phyloP scores from a whole-genome alignment of 805 yeast genomes.

The Pichia ethanolica region DNA sequence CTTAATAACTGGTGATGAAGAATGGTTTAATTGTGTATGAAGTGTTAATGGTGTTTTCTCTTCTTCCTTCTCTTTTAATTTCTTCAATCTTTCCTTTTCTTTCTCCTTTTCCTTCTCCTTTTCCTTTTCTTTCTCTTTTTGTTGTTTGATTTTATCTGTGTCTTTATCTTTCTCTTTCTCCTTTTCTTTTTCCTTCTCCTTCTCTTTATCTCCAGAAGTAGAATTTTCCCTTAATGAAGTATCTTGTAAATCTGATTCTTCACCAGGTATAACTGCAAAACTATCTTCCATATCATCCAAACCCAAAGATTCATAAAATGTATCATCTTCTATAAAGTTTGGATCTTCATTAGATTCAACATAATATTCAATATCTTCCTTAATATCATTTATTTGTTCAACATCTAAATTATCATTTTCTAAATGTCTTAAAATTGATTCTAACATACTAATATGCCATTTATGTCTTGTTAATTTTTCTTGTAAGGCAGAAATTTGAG shows the following conservation, averaged over 20 bases:
- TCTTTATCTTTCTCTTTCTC: slow-evolving; percentile 5
- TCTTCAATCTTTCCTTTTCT: not conserved
- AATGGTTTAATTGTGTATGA: slow-evolving; percentile 10
- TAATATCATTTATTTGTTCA: slow-evolving; percentile 64
- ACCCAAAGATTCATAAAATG: slow-evolving; percentile 80
- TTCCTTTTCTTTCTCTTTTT: slow-evolving; percentile 3
- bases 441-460: slow-evolving; percentile 72
- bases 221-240: slow-evolving; percentile 2
- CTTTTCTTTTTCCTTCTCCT: slow-evolving; percentile 1
- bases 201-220: slow-evolving; percentile 3
- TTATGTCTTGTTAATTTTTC: slow-evolving; percentile 64
- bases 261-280: slow-evolving; percentile 20
- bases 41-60: not conserved
- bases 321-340: slow-evolving; percentile 90
- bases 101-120: not conserved
- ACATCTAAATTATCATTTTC: slow-evolving; percentile 78
- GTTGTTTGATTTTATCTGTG: no score
- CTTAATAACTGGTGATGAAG: slow-evolving; percentile 15
- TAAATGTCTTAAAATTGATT: slow-evolving; percentile 63
- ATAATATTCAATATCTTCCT: slow-evolving; percentile 87
- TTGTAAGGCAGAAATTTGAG: slow-evolving; percentile 54
- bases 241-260: slow-evolving; percentile 2
- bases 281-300: slow-evolving; percentile 43
- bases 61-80: not conserved
- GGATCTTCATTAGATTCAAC: slow-evolving; percentile 91